Evolutionary conservation across 257 asterid genomes (phyloP), one percentile per base, ranked within the genome.

Genomic region (Solanum sejunctum): DNA sequence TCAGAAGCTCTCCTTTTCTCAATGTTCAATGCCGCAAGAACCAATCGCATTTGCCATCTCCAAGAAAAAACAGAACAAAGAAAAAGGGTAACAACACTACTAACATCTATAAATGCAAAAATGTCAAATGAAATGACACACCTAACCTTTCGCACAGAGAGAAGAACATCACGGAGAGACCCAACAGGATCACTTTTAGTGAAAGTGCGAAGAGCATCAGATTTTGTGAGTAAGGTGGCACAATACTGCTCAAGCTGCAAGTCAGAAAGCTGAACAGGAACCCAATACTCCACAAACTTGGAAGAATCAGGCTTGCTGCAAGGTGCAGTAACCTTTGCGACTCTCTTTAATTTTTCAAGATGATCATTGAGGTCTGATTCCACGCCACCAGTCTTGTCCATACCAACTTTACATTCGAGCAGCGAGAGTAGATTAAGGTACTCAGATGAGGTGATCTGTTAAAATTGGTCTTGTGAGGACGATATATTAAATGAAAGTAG

Each of bases 171-270:
- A 2, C 52, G 93, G 88, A 97, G 89, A 77, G 89, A 91, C 86
- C 98, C 97, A 80, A 93, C 89, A 81, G 81, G 84, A 87, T 95
- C 97, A 85, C 63, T 91, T 86, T 84, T 90, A 21, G 88, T 84
- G 87, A 87, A 84, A 84, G 98, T 93, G 88, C 92, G 79, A 67
- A 97, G 98, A 86, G 84, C 86, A 79, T 80, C 82, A 64, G 89
- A 81, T 69, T 91, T 90, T 32, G 92, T 80, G 87, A 92, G 93
- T 86, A 97, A 94, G 39, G 92, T 88, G 72, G 84, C 91, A 88
- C 98, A 97, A 88, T 95, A 95, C 85, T 88, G 94, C 88, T 97
- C 98, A 81, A 97, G 94, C 91, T 97, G 99, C 88, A 89, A 85
- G 86, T 93, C 91, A 70, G 98, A 94, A 82, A 95, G 83, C 86